Conservation (phyloP, 1,284 basidiomycete genomes). For the Pseudozyma sp. region DNA sequence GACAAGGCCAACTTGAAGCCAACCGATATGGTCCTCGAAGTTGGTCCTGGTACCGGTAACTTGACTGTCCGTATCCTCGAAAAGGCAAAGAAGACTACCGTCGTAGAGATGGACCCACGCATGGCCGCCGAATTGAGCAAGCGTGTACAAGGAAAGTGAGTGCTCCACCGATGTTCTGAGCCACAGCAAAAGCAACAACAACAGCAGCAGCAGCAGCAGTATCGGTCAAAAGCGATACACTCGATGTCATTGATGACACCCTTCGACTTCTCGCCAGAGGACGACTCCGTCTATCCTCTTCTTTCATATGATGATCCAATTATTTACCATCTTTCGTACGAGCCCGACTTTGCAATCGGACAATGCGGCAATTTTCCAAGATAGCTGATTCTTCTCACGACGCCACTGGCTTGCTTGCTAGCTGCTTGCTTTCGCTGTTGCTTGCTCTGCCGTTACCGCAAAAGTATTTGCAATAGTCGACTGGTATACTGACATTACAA, state of each 20-base stretch:
- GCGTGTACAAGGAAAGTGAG: slow-evolving; percentile 96
- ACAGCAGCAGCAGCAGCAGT: slow-evolving; percentile 4
- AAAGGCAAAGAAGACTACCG: slow-evolving; percentile 89
- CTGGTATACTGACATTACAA: slow-evolving; percentile 12
- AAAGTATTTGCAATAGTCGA: not conserved
- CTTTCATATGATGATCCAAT: slow-evolving; percentile 45
- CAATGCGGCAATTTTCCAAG: slow-evolving; percentile 56
- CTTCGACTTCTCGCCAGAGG: not conserved
- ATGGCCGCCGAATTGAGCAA: slow-evolving; percentile 99
- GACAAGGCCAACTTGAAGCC: slow-evolving; percentile 89
- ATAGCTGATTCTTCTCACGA: slow-evolving; percentile 28
- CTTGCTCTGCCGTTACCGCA: slow-evolving; percentile 2
- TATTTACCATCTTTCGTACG: slow-evolving; percentile 60
- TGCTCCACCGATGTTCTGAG: slow-evolving; percentile 52
- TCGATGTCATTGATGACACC: not conserved
- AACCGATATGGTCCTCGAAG: slow-evolving; percentile 95
- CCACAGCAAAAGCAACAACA: slow-evolving; percentile 2
- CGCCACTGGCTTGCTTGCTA: slow-evolving; percentile 1
- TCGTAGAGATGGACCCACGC: slow-evolving; percentile 97
- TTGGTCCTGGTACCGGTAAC: slow-evolving; percentile 98
- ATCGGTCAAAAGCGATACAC: not conserved
- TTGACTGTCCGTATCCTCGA: slow-evolving; percentile 93
- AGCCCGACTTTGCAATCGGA: slow-evolving; percentile 56
- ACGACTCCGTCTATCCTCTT: not conserved
- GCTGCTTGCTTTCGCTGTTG: slow-evolving; percentile 6